Evolutionary conservation across 2,329 filamentous ascomycete genomes (phyloP), one percentile per base, ranked within the genome.

Genomic region (Venturia aucupariae): DNA sequence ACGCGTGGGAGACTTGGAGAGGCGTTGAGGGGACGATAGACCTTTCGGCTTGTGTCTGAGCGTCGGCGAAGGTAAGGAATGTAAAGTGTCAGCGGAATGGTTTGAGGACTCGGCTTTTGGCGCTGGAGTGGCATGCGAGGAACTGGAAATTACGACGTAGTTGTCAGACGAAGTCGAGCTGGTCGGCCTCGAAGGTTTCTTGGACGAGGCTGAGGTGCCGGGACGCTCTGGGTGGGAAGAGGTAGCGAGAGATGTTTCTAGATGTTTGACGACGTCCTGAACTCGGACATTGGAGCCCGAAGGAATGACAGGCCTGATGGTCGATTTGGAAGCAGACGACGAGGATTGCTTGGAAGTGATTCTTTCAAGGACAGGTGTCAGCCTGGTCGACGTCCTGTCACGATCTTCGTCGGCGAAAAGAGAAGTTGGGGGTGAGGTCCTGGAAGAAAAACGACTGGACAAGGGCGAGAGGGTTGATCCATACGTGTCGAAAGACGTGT

Each of bases 391-490:
- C 7, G 41, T 22, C 46, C 41, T 38, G 17, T 57, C 39, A 51
- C 39, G 35, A 30, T 51, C 35, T 22, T 51, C 51, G 32, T 54
- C 46, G n/a, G 46, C 62, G n/a, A 55, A 67, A 24, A 73, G 73
- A 30, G 75, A 75, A 22, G 72, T 72, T 67, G 73, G 73, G 69
- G 75, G 70, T 66, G 75, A 76, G 68, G 70, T 75, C 65, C 69
- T 72, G 65, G 75, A 73, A 22, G 75, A 77, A 68, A 74, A 75
- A 63, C 75, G 69, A 67, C 70, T 70, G 66, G 74, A 75, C 59
- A 71, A 72, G 61, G 75, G 71, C 44, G 75, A 72, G 64, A 74
- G 72, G 3, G 71, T 72, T 44, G 74, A 73, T 55, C 38, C 63
- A 41, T 35, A 30, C 32, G 70, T 71, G 63, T 74, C 70, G 62